phyloP scores from a whole-genome alignment of 345 rosid genomes.

The Barbarea vulgaris region DNA sequence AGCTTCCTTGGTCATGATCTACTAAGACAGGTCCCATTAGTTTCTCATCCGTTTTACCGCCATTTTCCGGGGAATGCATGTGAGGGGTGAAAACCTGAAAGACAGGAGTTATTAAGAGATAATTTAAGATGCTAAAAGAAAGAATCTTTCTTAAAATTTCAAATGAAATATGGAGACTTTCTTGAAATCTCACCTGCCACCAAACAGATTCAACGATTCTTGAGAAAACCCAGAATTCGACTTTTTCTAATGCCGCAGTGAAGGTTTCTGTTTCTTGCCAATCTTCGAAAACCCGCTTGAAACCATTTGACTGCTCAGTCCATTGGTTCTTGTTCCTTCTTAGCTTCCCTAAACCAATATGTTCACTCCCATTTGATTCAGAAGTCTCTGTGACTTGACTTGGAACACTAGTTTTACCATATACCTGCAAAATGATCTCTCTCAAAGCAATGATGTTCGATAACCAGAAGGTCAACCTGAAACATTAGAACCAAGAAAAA shows the following conservation, averaged over 20 bases:
- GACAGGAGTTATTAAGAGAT: neutral
- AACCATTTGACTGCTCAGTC: constrained; percentile 36
- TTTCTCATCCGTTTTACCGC: constrained; percentile 47
- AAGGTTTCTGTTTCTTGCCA: constrained; percentile 92
- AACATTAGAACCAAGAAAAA: constrained; percentile 25
- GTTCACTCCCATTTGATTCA: constrained; percentile 47
- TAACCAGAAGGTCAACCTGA: constrained; percentile 92
- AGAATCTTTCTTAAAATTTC: neutral
- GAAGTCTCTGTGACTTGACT: constrained; percentile 39
- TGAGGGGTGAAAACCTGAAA: constrained; percentile 82
- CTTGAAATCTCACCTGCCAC: constrained; percentile 76
- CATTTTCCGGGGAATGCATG: constrained; percentile 65
- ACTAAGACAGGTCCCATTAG: constrained; percentile 63
- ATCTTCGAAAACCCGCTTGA: constrained; percentile 49
- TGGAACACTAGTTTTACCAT: constrained; percentile 47
- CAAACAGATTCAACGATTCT: constrained; percentile 91
- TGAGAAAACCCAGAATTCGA: constrained; percentile 88
- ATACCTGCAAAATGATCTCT: constrained; percentile 72
- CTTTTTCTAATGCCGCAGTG: constrained; percentile 65
- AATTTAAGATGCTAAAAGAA: neutral
- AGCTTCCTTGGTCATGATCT: constrained; percentile 74
- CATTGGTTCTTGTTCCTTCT: constrained; percentile 16
- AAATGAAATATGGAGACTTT: constrained; percentile 8
- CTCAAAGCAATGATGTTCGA: constrained; percentile 79
- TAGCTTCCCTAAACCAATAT: constrained; percentile 19